phyloP scores from a whole-genome alignment of 306 rosid species.

The Fagus crenata region DNA sequence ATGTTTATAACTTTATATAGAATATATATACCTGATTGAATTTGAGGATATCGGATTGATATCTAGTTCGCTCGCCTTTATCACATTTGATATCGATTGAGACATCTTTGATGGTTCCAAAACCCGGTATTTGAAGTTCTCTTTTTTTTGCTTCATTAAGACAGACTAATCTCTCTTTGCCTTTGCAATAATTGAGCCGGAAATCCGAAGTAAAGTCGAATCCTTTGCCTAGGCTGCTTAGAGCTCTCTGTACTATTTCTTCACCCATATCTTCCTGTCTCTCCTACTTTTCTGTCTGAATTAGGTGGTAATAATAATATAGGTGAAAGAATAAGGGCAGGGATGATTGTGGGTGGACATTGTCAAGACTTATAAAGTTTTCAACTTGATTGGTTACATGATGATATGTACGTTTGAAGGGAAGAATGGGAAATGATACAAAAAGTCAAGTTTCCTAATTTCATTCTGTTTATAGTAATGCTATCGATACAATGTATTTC shows the following conservation, averaged over 20 bases:
- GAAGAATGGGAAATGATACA: background rate
- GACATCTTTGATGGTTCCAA: conserved; percentile 43
- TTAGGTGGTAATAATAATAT: background rate
- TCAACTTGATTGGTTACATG: background rate
- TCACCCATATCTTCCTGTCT: conserved; percentile 31
- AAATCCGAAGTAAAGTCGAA: conserved; percentile 88
- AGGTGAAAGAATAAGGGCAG: background rate
- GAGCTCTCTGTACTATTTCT: conserved; percentile 48
- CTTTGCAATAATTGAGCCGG: conserved; percentile 77
- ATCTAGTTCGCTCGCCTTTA: conserved; percentile 75
- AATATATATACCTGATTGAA: conserved; percentile 53
- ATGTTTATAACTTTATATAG: background rate
- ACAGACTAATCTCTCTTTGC: conserved; percentile 49
- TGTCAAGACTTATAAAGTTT: conserved; percentile 5
- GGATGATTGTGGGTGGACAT: no score
- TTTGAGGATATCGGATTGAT: conserved; percentile 66
- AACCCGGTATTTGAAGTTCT: conserved; percentile 57
- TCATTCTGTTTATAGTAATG: no score
- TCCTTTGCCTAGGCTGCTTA: conserved; percentile 80
- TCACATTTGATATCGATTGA: conserved; percentile 79
- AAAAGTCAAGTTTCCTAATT: no score
- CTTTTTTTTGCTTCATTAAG: conserved; percentile 48
- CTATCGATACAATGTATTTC: no score
- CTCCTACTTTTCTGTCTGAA: background rate
- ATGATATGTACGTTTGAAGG: background rate